phyloP scores from a whole-genome alignment of 176 grass and related monocot species.

The Urochloa ruziziensis region DNA sequence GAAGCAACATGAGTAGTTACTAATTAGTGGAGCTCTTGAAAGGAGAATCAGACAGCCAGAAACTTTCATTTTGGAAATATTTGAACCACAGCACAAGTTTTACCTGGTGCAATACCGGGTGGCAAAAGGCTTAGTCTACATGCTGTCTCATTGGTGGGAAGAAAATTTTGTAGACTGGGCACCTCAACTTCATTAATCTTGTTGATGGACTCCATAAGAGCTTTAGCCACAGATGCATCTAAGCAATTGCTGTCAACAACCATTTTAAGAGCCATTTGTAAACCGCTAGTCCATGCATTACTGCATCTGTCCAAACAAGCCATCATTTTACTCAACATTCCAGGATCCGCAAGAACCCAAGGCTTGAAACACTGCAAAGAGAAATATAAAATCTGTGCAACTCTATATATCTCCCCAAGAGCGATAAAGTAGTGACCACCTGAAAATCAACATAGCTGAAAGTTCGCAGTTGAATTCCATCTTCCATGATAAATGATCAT shows the following conservation, averaged over 20 bases:
- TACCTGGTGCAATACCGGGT: slow-evolving; percentile 42
- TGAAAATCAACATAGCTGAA: slow-evolving; percentile 17
- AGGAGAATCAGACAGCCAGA: background rate
- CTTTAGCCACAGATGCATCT: slow-evolving; percentile 39
- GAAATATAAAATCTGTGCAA: slow-evolving; percentile 42
- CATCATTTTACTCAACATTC: slow-evolving; percentile 44
- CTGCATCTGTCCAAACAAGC: slow-evolving; percentile 43
- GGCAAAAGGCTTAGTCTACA: slow-evolving; percentile 50
- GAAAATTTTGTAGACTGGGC: background rate
- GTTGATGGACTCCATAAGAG: slow-evolving; percentile 45
- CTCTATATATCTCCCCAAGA: slow-evolving; percentile 60
- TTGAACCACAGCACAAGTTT: background rate
- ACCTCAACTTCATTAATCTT: slow-evolving; percentile 37
- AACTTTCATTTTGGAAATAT: background rate
- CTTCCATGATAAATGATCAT: background rate
- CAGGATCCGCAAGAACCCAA: slow-evolving; percentile 52
- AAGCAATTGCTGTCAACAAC: background rate
- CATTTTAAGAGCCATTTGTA: slow-evolving; percentile 43
- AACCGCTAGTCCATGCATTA: slow-evolving; percentile 41
- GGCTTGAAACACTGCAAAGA: slow-evolving; percentile 53
- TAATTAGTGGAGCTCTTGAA: slow-evolving; percentile 12
- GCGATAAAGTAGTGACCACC: slow-evolving; percentile 52
- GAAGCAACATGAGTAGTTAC: background rate
- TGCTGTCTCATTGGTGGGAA: background rate
- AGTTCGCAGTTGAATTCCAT: slow-evolving; percentile 28